A percentile compares a stretch with the other conserved stretches of the same genome.
These are phyloP conservation scores for Medakamo hakoo DNA, from an alignment of 139 green algal species.

Conservation along the genomic window DNA sequence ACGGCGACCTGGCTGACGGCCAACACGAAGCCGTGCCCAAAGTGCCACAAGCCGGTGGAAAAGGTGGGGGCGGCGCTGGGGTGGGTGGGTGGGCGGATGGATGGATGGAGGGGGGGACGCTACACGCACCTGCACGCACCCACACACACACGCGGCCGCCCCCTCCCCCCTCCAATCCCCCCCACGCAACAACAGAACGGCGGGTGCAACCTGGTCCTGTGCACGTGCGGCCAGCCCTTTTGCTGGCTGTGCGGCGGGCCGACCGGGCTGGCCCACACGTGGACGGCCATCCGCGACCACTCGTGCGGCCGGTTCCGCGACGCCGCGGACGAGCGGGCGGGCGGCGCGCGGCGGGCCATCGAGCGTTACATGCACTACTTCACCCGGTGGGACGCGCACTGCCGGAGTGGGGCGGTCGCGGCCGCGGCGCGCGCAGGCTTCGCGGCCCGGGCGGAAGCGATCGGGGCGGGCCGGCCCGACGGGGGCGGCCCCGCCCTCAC, in stretches of 20 bases:
- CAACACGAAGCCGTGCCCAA: slow-evolving; percentile 82
- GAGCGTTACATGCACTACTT: slow-evolving; percentile 88
- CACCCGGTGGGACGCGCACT: slow-evolving; percentile 64
- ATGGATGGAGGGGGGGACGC: too few relatives aligned
- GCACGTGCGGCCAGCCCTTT: slow-evolving; percentile 65
- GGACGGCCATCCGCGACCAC: slow-evolving; percentile 60
- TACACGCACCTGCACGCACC: too few relatives aligned
- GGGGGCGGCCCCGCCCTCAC: too few relatives aligned
- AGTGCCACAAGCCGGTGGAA: slow-evolving; percentile 76
- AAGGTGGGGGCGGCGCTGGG: too few relatives aligned
- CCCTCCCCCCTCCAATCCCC: too few relatives aligned
- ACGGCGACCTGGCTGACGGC: slow-evolving; percentile 61
- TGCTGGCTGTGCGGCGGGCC: slow-evolving; percentile 77
- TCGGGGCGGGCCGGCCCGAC: not conserved
- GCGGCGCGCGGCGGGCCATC: slow-evolving; percentile 39
- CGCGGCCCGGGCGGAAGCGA: not conserved
- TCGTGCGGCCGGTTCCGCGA: slow-evolving; percentile 74
- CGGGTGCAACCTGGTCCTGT: slow-evolving; percentile 83
- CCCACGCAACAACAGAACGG: too few relatives aligned
- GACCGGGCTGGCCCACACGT: slow-evolving; percentile 68
- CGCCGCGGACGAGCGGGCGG: slow-evolving; percentile 33
- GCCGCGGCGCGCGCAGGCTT: too few relatives aligned
- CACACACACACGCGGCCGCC: too few relatives aligned
- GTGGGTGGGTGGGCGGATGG: too few relatives aligned
- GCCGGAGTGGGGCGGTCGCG: not conserved